Conservation (phyloP, 352 stramenopile species). For the Phytophthora melonis region DNA sequence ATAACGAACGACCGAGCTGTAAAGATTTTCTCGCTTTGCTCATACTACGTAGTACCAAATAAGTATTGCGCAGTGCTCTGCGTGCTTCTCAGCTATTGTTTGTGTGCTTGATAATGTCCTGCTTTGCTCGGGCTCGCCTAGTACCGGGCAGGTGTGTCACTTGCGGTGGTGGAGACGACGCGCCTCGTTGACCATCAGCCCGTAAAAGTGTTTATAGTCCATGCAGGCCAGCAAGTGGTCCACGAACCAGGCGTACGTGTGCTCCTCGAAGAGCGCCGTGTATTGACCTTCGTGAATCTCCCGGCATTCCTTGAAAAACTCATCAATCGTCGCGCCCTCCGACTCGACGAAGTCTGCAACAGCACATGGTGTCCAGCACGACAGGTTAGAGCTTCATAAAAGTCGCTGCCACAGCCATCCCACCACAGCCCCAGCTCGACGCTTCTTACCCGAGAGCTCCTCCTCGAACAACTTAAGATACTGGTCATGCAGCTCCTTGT, state of each 20-base stretch:
- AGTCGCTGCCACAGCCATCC: neutral
- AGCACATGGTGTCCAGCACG: neutral
- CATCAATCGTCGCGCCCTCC: slow-evolving; percentile 66
- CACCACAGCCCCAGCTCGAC: neutral
- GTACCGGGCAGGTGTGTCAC: slow-evolving; percentile 30
- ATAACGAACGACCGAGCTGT: neutral
- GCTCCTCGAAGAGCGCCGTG: slow-evolving; percentile 74
- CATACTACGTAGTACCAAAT: neutral
- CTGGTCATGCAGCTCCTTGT: slow-evolving; percentile 80
- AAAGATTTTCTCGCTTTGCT: slow-evolving; percentile 6
- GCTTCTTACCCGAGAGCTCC: slow-evolving; percentile 58
- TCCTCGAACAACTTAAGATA: slow-evolving; percentile 81
- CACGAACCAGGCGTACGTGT: slow-evolving; percentile 81
- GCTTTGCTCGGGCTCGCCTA: neutral
- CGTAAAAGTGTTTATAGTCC: slow-evolving; percentile 87
- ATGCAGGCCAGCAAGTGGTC: slow-evolving; percentile 81
- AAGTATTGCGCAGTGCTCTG: slow-evolving; percentile 8
- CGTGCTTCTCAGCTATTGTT: neutral
- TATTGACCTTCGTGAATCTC: slow-evolving; percentile 70
- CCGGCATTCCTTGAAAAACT: slow-evolving; percentile 78
- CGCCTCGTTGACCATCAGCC: slow-evolving; percentile 83
- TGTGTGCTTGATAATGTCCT: neutral
- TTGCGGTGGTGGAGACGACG: slow-evolving; percentile 68
- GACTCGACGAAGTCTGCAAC: slow-evolving; percentile 75
- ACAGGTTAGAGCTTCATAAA: neutral